These are phyloP conservation scores for Apiospora sp. DNA, from an alignment of 2,329 filamentous ascomycete genomes.

Conservation along the genomic window DNA sequence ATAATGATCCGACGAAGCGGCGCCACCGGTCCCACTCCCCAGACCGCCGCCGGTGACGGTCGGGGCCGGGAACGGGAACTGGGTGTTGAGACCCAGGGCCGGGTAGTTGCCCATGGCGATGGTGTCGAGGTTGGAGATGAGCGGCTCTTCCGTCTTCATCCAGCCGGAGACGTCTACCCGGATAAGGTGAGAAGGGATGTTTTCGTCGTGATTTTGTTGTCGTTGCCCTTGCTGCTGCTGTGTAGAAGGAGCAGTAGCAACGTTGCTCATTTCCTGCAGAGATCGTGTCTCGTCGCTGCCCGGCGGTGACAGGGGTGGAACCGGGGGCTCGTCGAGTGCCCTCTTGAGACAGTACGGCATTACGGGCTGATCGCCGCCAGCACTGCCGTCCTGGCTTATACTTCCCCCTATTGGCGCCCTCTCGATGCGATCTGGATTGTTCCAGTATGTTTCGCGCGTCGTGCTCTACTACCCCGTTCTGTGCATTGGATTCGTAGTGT, in stretches of 20 bases:
- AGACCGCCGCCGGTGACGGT: not conserved
- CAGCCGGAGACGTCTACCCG: not conserved
- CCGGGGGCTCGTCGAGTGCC: slow-evolving; percentile 23
- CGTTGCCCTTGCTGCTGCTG: not conserved
- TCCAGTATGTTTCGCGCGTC: not conserved
- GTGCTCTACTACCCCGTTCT: not conserved
- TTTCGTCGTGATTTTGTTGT: not conserved
- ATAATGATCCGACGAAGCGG: not conserved
- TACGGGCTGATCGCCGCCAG: slow-evolving; percentile 12
- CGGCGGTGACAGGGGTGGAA: not conserved
- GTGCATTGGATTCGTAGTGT: not conserved
- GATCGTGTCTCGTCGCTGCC: slow-evolving; percentile 19
- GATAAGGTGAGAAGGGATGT: not conserved
- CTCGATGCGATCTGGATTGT: not conserved
- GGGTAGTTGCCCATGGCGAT: slow-evolving; percentile 20
- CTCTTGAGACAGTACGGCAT: slow-evolving; percentile 28
- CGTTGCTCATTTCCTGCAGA: not conserved
- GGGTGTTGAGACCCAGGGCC: slow-evolving; percentile 16
- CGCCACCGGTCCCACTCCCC: not conserved
- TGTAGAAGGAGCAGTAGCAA: not conserved
- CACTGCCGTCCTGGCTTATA: not conserved
- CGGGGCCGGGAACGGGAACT: slow-evolving; percentile 14
- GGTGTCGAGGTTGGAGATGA: slow-evolving; percentile 5
- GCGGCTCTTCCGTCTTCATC: slow-evolving; percentile 8
- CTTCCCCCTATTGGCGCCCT: not conserved